These are phyloP conservation scores for Penicillium maclennaniae DNA, from an alignment of 495 filamentous ascomycete genomes.

Conservation along the genomic window DNA sequence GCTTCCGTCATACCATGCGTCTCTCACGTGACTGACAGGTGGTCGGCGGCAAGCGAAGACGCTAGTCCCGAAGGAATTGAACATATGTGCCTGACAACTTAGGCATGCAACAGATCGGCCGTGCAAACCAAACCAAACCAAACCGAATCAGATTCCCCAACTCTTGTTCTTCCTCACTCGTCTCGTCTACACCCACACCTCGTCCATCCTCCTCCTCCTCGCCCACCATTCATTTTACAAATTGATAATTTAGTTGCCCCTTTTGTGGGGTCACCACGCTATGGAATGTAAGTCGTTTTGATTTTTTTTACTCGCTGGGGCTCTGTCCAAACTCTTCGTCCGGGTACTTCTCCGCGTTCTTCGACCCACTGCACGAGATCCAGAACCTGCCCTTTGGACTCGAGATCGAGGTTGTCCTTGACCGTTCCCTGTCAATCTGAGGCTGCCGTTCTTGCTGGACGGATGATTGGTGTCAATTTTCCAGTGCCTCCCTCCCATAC, in stretches of 20 bases:
- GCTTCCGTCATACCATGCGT: background rate
- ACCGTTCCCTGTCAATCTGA: conserved; percentile 11
- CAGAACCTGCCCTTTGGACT: conserved; percentile 18
- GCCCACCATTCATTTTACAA: conserved; percentile 29
- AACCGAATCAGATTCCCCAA: conserved; percentile 24
- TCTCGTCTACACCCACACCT: conserved; percentile 22
- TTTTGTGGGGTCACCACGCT: conserved; percentile 49
- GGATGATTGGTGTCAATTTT: conserved; percentile 23
- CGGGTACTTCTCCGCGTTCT: conserved; percentile 44
- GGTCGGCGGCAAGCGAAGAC: conserved; percentile 20
- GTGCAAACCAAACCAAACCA: conserved; percentile 27
- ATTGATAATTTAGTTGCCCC: conserved; percentile 29
- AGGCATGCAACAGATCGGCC: conserved; percentile 27
- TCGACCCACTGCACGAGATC: conserved; percentile 44
- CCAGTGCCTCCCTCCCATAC: conserved; percentile 26
- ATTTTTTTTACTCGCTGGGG: conserved; percentile 25
- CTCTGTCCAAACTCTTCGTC: conserved; percentile 27
- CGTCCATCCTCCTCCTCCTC: conserved; percentile 12
- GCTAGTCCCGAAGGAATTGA: conserved; percentile 22
- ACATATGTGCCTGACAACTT: conserved; percentile 28
- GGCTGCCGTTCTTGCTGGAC: conserved; percentile 12
- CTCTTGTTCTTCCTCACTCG: conserved; percentile 23
- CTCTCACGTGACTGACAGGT: conserved; percentile 19
- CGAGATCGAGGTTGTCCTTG: conserved; percentile 12
- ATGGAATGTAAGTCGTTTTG: conserved; percentile 47